Conservation (phyloP, 495 filamentous ascomycete genomes). For the Tuber umbilicatum region DNA sequence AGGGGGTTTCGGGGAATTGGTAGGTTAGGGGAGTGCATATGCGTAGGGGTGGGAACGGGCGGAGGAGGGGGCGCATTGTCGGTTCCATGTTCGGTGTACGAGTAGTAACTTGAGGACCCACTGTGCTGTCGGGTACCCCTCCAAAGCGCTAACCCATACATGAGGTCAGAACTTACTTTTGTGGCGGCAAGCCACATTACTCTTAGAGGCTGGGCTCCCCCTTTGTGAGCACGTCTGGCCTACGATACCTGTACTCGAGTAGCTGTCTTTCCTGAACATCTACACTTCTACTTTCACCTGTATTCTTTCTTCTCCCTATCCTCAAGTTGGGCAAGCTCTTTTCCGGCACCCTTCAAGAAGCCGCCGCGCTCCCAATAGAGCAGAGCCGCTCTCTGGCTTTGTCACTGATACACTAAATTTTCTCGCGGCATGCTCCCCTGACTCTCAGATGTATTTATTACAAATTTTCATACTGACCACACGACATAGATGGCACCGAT, state of each 20-base stretch:
- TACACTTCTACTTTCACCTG: background rate
- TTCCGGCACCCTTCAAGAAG: constrained; percentile 66
- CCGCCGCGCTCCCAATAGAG: constrained; percentile 65
- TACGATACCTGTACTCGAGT: background rate
- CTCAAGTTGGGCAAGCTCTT: constrained; percentile 59
- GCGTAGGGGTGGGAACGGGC: constrained; percentile 36
- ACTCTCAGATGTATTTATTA: background rate
- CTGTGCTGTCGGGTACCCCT: background rate
- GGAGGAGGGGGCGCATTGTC: constrained; percentile 18
- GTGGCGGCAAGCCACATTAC: background rate
- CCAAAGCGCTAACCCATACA: background rate
- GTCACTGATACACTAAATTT: constrained; percentile 50
- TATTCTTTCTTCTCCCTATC: background rate
- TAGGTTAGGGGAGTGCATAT: constrained; percentile 1
- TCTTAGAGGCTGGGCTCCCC: background rate
- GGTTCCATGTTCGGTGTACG: background rate
- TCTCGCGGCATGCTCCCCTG: constrained; percentile 14
- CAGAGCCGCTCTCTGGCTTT: constrained; percentile 60
- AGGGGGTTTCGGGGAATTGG: constrained; percentile 23
- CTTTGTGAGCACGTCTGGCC: background rate
- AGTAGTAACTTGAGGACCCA: background rate
- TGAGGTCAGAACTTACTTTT: constrained; percentile 3
- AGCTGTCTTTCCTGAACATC: background rate
- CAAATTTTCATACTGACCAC: constrained; percentile 24
- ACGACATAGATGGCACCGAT: constrained; percentile 54